Conservation (phyloP, 129 eudicot species). For the Saussurea involucrata region DNA sequence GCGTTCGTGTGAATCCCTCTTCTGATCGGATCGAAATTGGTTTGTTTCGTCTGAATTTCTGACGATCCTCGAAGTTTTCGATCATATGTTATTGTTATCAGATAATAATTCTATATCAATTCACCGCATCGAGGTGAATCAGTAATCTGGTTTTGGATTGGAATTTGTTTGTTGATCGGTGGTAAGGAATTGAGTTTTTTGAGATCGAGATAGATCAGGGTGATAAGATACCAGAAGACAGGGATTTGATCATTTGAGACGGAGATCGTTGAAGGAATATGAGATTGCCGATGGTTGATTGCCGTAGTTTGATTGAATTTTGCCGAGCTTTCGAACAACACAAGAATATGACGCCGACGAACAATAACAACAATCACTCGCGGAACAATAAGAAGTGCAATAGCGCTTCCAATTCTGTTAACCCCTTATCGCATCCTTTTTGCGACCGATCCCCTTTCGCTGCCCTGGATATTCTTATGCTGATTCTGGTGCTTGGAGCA, state of each 20-base stretch:
- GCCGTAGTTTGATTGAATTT: slow-evolving; percentile 54
- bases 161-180: not conserved
- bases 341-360: slow-evolving; percentile 18
- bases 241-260: not conserved
- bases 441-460: slow-evolving; percentile 46
- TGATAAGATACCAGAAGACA: not conserved
- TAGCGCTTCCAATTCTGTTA: slow-evolving; percentile 27
- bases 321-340: slow-evolving; percentile 52
- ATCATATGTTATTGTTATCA: not conserved
- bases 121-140: not conserved
- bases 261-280: slow-evolving; percentile 17
- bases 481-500: slow-evolving; percentile 39
- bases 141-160: not conserved
- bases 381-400: slow-evolving; percentile 19
- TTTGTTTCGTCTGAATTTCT: not conserved
- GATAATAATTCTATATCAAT: not conserved
- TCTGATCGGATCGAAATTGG: slow-evolving; percentile 10
- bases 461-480: slow-evolving; percentile 38
- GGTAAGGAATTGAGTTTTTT: slow-evolving; percentile 1
- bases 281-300: slow-evolving; percentile 60
- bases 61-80: not conserved
- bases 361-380: slow-evolving; percentile 13
- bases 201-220: slow-evolving; percentile 23
- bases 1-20: not conserved
- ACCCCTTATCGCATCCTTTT: slow-evolving; percentile 35